These are phyloP conservation scores for Penicillium verhagenii DNA, from an alignment of 495 filamentous ascomycete genomes.

Conservation along the genomic window DNA sequence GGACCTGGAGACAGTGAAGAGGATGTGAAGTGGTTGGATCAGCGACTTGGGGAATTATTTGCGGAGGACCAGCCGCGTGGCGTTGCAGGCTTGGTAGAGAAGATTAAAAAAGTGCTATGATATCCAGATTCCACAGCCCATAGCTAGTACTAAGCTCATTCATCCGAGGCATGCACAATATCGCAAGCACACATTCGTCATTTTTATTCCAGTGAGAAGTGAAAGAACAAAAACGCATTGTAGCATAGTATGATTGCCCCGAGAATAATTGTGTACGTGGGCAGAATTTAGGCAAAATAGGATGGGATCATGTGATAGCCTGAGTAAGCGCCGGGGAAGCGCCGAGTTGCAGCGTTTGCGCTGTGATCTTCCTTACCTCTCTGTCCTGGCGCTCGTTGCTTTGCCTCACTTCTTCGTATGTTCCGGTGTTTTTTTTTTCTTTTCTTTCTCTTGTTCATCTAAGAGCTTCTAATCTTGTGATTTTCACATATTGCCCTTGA, in stretches of 20 bases:
- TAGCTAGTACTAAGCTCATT: no score
- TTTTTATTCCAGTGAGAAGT: no score
- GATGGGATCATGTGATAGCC: neutral
- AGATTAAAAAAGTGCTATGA: slow-evolving; percentile 11
- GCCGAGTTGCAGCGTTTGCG: neutral
- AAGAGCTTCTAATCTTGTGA: neutral
- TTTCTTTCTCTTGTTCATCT: slow-evolving; percentile 4
- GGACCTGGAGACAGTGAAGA: slow-evolving; percentile 63
- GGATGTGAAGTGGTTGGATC: slow-evolving; percentile 67
- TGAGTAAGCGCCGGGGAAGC: neutral
- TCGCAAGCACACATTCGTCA: no score
- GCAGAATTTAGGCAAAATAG: neutral
- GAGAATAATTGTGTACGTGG: no score
- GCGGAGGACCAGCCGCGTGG: slow-evolving; percentile 15
- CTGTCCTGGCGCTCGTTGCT: neutral
- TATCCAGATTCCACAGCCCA: no score
- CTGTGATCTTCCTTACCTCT: neutral
- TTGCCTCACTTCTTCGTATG: neutral
- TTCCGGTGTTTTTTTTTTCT: neutral
- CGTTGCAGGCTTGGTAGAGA: slow-evolving; percentile 6
- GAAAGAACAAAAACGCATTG: no score
- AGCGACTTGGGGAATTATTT: slow-evolving; percentile 54
- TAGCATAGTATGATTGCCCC: no score
- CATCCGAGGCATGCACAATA: no score
- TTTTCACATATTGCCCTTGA: slow-evolving; percentile 5